Conservation (phyloP, 257 asterid genomes). For the Solanum peruvianum region DNA sequence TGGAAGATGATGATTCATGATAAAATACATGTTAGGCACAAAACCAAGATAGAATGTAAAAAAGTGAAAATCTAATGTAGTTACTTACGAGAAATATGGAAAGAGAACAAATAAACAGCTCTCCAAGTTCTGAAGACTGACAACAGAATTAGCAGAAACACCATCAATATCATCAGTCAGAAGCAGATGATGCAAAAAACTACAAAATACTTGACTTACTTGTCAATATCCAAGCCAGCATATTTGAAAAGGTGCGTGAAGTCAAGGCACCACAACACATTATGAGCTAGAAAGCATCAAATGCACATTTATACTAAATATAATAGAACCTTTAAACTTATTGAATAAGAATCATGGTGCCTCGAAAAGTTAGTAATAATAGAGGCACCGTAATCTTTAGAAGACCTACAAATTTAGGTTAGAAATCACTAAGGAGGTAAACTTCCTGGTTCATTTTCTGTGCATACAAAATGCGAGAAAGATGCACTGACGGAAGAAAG, state of each 20-base stretch:
- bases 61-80: conserved; percentile 5
- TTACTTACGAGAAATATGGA: conserved; percentile 95
- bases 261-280: conserved; percentile 47
- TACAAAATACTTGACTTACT: conserved; percentile 37
- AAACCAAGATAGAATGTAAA: background rate
- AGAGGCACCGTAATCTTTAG: background rate
- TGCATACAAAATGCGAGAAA: background rate
- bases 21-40: conserved; percentile 1
- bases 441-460: background rate
- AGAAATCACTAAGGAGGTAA: background rate
- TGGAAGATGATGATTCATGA: conserved; percentile 18
- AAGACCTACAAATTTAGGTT: background rate
- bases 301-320: background rate
- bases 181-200: background rate
- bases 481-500: background rate
- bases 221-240: conserved; percentile 97
- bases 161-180: background rate
- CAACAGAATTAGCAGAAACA: background rate
- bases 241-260: conserved; percentile 76
- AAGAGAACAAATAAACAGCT: conserved; percentile 96
- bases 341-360: background rate
- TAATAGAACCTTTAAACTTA: background rate
- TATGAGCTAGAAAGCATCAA: conserved; percentile 16
- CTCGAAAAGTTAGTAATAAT: background rate
- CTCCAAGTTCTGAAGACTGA: conserved; percentile 99